Base-by-base conservation (phyloP, 2,329 filamentous ascomycete genomes). In the Geoglossum cookeanum region DNA sequence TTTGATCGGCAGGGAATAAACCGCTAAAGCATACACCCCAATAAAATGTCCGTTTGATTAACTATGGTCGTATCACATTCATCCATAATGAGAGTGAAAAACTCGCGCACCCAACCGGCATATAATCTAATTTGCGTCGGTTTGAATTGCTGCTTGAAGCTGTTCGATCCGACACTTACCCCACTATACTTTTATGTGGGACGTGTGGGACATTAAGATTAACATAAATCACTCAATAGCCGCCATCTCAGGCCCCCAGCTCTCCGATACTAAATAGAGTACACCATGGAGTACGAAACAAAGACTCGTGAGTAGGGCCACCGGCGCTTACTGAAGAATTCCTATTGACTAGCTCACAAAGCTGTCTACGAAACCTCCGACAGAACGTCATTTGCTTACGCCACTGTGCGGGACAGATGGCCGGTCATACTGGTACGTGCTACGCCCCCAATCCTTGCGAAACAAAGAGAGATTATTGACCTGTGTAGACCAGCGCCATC, bases 341-440 rank as follows among this genome's bases (percentile, higher is more conserved):
- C 51, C 1, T 39, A 29, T 44, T 13, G 27, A 30, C 11, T 44
- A 35, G 55, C 44, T 58, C 61, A 52, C 45, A 30, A 48, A 94
- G 87, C 84, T 52, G 81, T 80, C 60, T 94, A 84, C 68, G 77
- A 76, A 63, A 97, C 89, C 42, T 81, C 78, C 64, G 90, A 97
- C 73, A 80, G 79, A 65, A 85, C 77, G 47, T 96, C 89, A 53
- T 97, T 97, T 68, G 92, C 86, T 56, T 88, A 83, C 69, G 76
- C 83, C 59, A 95, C 92, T 7, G 91, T 87, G 37, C 78, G 84
- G 65, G 84, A 89, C 63, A 78, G 92, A 68, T 98, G 91, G 92
- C 92, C 92, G 15, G 77, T 95, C 58, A 98, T 98, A 67, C 73
- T 98, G 64, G 88, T 94, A 65, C 68, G 78, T 67, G 33, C 32